Percentiles rank a stretch among this genome's conserved stretches.
Conservation (phyloP, 2,329 filamentous ascomycete genomes). For the Colletotrichum salicis region DNA sequence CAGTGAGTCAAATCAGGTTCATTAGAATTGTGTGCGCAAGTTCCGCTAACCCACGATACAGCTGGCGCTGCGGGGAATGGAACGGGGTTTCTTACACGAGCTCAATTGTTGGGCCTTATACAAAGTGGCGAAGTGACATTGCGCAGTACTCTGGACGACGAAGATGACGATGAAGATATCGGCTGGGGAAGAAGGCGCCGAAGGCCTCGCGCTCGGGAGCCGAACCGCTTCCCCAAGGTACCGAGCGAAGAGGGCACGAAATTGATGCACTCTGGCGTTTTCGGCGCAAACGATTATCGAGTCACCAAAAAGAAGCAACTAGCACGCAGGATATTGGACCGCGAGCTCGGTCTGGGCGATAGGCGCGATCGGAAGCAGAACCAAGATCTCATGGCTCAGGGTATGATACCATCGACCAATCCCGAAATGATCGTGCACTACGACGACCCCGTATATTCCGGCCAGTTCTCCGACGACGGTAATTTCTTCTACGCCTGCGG, state of each 20-base stretch:
- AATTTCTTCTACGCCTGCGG: conserved; percentile 96
- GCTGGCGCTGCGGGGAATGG: conserved; percentile 39
- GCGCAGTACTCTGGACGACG: conserved; percentile 48
- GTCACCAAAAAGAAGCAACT: conserved; percentile 67
- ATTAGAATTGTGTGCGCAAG: conserved; percentile 39
- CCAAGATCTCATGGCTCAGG: conserved; percentile 65
- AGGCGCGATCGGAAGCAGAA: conserved; percentile 70
- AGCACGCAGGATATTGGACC: conserved; percentile 77
- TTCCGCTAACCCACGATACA: conserved; percentile 45
- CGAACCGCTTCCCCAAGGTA: conserved; percentile 79
- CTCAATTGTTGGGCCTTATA: conserved; percentile 54
- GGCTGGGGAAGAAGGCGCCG: conserved; percentile 59
- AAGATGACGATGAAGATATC: conserved; percentile 48
- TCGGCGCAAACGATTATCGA: conserved; percentile 74
- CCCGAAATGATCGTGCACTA: conserved; percentile 92
- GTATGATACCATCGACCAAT: conserved; percentile 79
- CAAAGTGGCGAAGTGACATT: conserved; percentile 49
- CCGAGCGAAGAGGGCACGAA: conserved; percentile 81
- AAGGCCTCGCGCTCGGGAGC: conserved; percentile 50
- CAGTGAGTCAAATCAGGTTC: neutral
- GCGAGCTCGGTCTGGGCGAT: conserved; percentile 80
- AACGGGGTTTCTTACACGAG: conserved; percentile 45
- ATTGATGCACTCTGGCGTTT: conserved; percentile 84
- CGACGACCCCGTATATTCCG: conserved; percentile 87
- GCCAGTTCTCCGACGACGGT: conserved; percentile 95